Percentiles rank a stretch among this genome's conserved stretches.
Evolutionary conservation across 2,329 filamentous ascomycete genomes (phyloP).

Genomic region (Elsinoe perseae): DNA sequence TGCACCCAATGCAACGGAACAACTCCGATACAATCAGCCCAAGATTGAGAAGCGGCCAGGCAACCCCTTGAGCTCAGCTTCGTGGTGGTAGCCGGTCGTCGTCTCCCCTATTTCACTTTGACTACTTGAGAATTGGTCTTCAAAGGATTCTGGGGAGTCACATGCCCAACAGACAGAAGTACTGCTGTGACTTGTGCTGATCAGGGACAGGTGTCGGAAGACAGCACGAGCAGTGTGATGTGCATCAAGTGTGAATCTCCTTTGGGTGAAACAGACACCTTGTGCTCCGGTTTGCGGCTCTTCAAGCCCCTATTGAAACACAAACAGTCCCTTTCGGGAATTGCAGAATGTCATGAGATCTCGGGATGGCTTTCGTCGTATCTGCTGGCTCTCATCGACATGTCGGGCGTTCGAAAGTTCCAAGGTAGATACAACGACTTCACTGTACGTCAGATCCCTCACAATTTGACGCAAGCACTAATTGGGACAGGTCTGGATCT

Average conservation of each 20-base stretch:
- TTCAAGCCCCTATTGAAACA: slow-evolving; percentile 25
- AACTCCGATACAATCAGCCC: slow-evolving; percentile 32
- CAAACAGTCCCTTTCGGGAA: slow-evolving; percentile 14
- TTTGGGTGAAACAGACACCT: slow-evolving; percentile 37
- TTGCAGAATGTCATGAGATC: slow-evolving; percentile 18
- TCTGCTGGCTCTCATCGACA: slow-evolving; percentile 49
- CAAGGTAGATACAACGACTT: slow-evolving; percentile 50
- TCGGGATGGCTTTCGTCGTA: slow-evolving; percentile 47
- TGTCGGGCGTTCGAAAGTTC: slow-evolving; percentile 50
- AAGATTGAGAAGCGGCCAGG: slow-evolving; percentile 21
- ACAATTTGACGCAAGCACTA: not conserved
- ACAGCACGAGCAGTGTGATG: slow-evolving; percentile 21
- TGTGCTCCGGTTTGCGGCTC: slow-evolving; percentile 36
- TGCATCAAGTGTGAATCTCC: slow-evolving; percentile 34
- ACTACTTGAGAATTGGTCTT: slow-evolving; percentile 26
- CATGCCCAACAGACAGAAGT: slow-evolving; percentile 20
- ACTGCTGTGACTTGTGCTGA: not conserved
- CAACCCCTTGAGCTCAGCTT: slow-evolving; percentile 15
- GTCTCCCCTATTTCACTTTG: slow-evolving; percentile 26
- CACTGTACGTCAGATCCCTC: not conserved
- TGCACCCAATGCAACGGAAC: slow-evolving; percentile 25
- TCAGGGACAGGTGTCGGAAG: not conserved
- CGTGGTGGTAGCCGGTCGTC: slow-evolving; percentile 21
- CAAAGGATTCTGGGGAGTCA: slow-evolving; percentile 29
- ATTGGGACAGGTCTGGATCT: slow-evolving; percentile 45